phyloP scores from a whole-genome alignment of 768 basidiomycete species.

The Russula earlei region DNA sequence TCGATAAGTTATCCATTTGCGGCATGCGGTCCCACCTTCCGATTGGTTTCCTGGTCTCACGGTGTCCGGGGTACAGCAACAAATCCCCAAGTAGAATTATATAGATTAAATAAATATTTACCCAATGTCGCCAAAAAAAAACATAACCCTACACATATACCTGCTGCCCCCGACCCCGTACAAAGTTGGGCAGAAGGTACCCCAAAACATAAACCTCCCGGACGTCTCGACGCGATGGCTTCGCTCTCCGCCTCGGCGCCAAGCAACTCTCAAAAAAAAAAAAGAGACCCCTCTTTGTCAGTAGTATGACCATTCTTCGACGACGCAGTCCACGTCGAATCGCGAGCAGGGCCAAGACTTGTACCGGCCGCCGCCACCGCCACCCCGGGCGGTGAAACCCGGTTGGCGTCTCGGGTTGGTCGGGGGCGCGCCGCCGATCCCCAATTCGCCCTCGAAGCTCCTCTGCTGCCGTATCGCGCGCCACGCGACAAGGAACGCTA shows the following conservation, averaged over 20 bases:
- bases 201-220: neutral
- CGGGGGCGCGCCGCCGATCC: constrained; percentile 15
- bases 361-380: neutral
- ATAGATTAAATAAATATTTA: constrained; percentile 7
- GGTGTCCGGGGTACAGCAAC: neutral
- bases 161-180: neutral
- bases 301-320: constrained; percentile 58
- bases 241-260: neutral
- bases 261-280: too few species aligned
- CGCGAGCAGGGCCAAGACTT: constrained; percentile 37
- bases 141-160: neutral
- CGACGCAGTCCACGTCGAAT: constrained; percentile 57
- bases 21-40: neutral
- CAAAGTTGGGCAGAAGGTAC: neutral
- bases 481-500: constrained; percentile 37
- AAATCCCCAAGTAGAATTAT: too few species aligned
- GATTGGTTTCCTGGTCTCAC: neutral
- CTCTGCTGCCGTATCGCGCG: constrained; percentile 26
- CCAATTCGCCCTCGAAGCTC: constrained; percentile 9
- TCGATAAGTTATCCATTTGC: neutral
- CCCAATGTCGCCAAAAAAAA: too few species aligned
- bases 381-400: constrained; percentile 16
- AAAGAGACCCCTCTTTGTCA: constrained; percentile 13
- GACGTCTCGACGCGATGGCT: too few species aligned
- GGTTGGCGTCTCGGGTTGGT: constrained; percentile 14